Percentiles rank a stretch among this genome's conserved stretches.
phyloP scores from a whole-genome alignment of 225 moss, liverwort and hornwort species.

The Ulota crispa region DNA sequence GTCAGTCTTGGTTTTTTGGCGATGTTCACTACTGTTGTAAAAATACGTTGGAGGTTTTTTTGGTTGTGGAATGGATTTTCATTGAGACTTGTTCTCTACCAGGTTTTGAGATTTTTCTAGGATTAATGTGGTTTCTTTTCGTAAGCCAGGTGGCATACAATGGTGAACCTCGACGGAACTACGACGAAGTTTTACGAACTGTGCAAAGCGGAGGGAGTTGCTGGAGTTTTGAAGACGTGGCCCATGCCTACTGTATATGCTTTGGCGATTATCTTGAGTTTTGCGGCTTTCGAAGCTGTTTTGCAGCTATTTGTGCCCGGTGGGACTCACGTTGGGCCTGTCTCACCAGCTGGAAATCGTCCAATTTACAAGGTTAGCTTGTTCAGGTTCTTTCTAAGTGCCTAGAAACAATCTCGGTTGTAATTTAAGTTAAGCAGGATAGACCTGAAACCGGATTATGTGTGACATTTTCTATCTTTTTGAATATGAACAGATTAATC shows the following conservation, averaged over 20 bases:
- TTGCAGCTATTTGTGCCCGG: slow-evolving; percentile 80
- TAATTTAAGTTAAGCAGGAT: neutral
- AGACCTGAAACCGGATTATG: neutral
- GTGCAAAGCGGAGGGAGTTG: slow-evolving; percentile 47
- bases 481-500: neutral
- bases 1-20: neutral
- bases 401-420: neutral
- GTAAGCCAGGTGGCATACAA: slow-evolving; percentile 79
- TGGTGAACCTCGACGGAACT: slow-evolving; percentile 84
- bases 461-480: neutral
- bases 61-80: neutral
- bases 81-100: neutral
- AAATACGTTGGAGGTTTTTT: neutral
- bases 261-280: slow-evolving; percentile 57
- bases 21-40: neutral
- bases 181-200: slow-evolving; percentile 50
- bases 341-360: slow-evolving; percentile 89
- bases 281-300: slow-evolving; percentile 81
- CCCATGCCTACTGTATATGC: slow-evolving; percentile 70
- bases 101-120: neutral
- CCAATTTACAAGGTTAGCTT: slow-evolving; percentile 71
- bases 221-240: slow-evolving; percentile 64
- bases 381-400: neutral
- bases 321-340: slow-evolving; percentile 71
- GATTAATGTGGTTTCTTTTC: neutral